Base-by-base conservation (phyloP, 768 basidiomycete species). In the Mycena galopus region DNA sequence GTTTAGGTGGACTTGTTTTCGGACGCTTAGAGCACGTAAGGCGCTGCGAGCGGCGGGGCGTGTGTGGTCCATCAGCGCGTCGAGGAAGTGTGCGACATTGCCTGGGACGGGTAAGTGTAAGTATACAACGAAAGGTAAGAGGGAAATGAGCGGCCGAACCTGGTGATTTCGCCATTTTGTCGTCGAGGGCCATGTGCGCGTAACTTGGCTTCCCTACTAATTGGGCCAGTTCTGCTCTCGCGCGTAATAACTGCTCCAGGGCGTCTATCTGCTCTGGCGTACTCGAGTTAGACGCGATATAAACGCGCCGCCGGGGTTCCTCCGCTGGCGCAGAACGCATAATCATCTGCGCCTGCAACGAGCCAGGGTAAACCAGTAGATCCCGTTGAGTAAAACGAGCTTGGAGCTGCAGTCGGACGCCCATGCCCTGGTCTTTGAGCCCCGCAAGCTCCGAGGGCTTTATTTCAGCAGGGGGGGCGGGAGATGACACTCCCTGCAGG, bases 121-220 rank as follows among this genome's bases (percentile, higher is more conserved):
- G 44, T 72, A 37, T 32, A 63, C 50, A 21, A 12, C 21, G 6
- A 53, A n/a, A 62, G 71, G 58, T 57, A 71, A 29, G 4, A 1
- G n/a, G n/a, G 42, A 8, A 25, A 51, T 33, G 55, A 61, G 19
- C 7, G 9, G 21, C 78, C 88, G 72, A 70, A 95, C 94, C 94
- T 63, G 97, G 97, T 35, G 91, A 93, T 81, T 94, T 96, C 1
- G 97, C 97, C 98, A 99, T 99, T 84, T 98, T 99, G 82, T 98
- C 97, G 33, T 89, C 89, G 23, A 99, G 86, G 0, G 92, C 90
- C 88, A 98, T 94, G 71, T 95, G 91, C 0, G 92, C 96, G 84
- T 90, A 99, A 75, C 93, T 97, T 44, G 91, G 86, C 76, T 91
- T 90, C 12, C 97, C 97, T 42, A 98, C 92, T 19, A 99, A 83